phyloP scores from a whole-genome alignment of 768 basidiomycete species.

The Cytidiella melzeri region DNA sequence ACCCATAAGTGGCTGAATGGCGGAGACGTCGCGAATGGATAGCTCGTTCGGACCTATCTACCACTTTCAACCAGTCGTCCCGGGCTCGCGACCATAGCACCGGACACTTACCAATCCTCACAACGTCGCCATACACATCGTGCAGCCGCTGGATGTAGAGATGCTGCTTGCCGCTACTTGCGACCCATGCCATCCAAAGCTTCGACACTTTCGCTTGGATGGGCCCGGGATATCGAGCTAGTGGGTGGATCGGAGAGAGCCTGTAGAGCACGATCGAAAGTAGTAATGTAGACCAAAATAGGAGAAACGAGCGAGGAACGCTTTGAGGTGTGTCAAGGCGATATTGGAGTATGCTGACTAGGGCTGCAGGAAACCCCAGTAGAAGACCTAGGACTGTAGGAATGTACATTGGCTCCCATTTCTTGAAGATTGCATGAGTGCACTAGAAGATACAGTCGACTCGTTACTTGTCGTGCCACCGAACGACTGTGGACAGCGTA shows the following conservation, averaged over 20 bases:
- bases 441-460: too few species aligned
- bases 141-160: conserved; percentile 41
- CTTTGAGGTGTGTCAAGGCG: conserved; percentile 4
- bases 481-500: too few species aligned
- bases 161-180: conserved; percentile 31
- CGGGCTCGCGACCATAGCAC: too few species aligned
- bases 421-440: conserved; percentile 12
- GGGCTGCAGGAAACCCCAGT: conserved; percentile 4
- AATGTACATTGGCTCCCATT: conserved; percentile 13
- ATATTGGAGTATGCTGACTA: conserved; percentile 7
- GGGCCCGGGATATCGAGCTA: conserved; percentile 19
- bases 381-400: conserved; percentile 13
- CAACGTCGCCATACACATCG: conserved; percentile 48
- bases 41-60: conserved; percentile 59
- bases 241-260: conserved; percentile 19
- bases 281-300: conserved; percentile 27
- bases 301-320: conserved; percentile 9
- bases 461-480: too few species aligned
- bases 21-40: conserved; percentile 40
- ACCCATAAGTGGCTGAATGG: conserved; percentile 44
- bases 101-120: conserved; percentile 43
- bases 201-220: conserved; percentile 13
- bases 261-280: conserved; percentile 15
- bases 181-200: conserved; percentile 12
- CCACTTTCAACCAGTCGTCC: conserved; percentile 3